Percentiles rank a stretch among this genome's conserved stretches.
phyloP scores from a whole-genome alignment of 345 rosid species.

The Gossypioides kirkii region DNA sequence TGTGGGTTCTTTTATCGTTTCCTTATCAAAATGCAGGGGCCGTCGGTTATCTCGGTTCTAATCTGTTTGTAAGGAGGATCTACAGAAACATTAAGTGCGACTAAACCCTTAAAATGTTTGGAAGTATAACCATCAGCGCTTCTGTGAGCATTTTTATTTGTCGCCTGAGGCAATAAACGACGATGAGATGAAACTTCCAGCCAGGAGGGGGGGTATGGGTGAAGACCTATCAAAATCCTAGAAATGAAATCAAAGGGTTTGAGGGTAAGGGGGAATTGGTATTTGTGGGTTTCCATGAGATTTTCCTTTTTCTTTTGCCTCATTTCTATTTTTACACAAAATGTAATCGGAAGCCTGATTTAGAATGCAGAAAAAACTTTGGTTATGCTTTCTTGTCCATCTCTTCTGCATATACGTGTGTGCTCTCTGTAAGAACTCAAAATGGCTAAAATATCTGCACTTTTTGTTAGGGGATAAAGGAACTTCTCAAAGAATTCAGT shows the following conservation, averaged over 20 bases:
- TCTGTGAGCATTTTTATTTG: constrained; percentile 23
- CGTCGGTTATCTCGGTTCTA: constrained; percentile 82
- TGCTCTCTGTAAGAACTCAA: background rate
- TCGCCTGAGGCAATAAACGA: constrained; percentile 23
- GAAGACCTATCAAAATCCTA: background rate
- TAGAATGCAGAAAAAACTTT: constrained; percentile 16
- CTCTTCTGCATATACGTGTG: background rate
- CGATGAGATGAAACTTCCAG: constrained; percentile 28
- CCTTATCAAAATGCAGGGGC: constrained; percentile 53
- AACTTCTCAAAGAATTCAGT: background rate
- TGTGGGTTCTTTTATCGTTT: background rate
- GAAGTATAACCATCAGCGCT: constrained; percentile 22
- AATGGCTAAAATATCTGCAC: constrained; percentile 7
- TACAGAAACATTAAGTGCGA: constrained; percentile 97
- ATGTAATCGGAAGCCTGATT: constrained; percentile 48
- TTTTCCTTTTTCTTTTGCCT: constrained; percentile 16
- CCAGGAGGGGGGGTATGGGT: constrained; percentile 2
- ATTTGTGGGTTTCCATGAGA: constrained; percentile 23
- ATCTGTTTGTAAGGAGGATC: constrained; percentile 89
- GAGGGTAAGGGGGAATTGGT: constrained; percentile 23
- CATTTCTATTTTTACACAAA: constrained; percentile 9
- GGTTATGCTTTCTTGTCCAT: background rate
- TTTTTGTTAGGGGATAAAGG: background rate
- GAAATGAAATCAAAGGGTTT: constrained; percentile 26
- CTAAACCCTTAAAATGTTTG: constrained; percentile 23